Conservation (phyloP, 2,329 filamentous ascomycete genomes). For the Epichloe typhina region DNA sequence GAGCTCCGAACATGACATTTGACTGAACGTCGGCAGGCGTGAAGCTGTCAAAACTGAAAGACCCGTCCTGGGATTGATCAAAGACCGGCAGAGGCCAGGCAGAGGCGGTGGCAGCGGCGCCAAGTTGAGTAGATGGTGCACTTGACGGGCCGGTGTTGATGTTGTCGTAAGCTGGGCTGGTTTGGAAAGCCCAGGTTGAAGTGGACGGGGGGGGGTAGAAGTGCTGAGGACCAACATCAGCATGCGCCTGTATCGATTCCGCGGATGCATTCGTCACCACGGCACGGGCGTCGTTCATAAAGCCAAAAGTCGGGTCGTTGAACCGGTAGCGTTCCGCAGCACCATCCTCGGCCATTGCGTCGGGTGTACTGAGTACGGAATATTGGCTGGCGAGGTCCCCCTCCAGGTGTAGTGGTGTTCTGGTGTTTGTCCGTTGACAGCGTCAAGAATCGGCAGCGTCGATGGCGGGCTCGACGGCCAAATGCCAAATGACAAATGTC, state of each 20-base stretch:
- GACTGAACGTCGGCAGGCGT: slow-evolving; percentile 22
- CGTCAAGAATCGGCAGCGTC: not conserved
- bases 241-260: slow-evolving; percentile 16
- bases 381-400: slow-evolving; percentile 2
- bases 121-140: slow-evolving; percentile 19
- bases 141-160: slow-evolving; percentile 26
- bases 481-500: slow-evolving; percentile 3
- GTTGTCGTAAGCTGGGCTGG: slow-evolving; percentile 33
- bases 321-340: slow-evolving; percentile 28
- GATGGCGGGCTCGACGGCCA: not conserved
- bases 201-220: slow-evolving; percentile 13
- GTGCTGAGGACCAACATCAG: slow-evolving; percentile 23
- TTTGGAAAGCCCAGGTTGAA: slow-evolving; percentile 34
- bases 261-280: slow-evolving; percentile 16
- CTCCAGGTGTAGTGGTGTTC: not conserved
- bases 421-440: not conserved
- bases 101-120: slow-evolving; percentile 20
- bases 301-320: slow-evolving; percentile 27
- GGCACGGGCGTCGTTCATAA: slow-evolving; percentile 21
- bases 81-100: slow-evolving; percentile 23
- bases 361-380: slow-evolving; percentile 3
- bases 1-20: slow-evolving; percentile 17
- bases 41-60: slow-evolving; percentile 20
- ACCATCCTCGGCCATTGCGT: slow-evolving; percentile 27
- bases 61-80: slow-evolving; percentile 19